phyloP scores from a whole-genome alignment of 192 early-diverging fungal genomes.

The Coemansia furcata region DNA sequence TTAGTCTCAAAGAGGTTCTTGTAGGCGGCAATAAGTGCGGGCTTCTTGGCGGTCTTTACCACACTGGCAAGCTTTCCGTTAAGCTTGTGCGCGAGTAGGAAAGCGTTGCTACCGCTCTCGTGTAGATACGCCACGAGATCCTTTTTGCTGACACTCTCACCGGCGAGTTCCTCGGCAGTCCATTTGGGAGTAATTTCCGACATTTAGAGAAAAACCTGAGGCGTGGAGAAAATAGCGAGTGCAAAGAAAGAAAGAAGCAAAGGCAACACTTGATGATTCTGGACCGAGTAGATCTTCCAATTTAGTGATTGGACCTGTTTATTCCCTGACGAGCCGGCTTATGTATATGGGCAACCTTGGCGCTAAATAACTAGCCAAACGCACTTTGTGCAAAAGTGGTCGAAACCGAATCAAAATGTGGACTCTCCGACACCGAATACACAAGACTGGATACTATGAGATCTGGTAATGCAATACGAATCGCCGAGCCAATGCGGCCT shows the following conservation, averaged over 20 bases:
- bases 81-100: constrained; percentile 64
- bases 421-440: too few relatives aligned
- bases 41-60: constrained; percentile 69
- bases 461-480: too few relatives aligned
- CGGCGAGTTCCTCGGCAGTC: constrained; percentile 61
- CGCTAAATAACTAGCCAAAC: too few relatives aligned
- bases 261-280: too few relatives aligned
- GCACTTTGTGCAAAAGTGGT: too few relatives aligned
- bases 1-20: constrained; percentile 60
- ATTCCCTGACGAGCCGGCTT: too few relatives aligned
- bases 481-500: too few relatives aligned
- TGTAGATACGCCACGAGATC: constrained; percentile 67
- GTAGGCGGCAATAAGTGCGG: constrained; percentile 62
- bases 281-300: too few relatives aligned
- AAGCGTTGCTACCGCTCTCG: constrained; percentile 59
- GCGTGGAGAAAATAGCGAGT: neutral
- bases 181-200: constrained; percentile 48
- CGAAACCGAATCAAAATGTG: too few relatives aligned
- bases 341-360: too few relatives aligned
- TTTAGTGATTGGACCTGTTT: too few relatives aligned
- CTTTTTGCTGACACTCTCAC: constrained; percentile 70
- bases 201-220: constrained; percentile 4
- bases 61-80: constrained; percentile 69
- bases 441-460: too few relatives aligned
- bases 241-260: neutral